A percentile compares a stretch with the other conserved stretches of the same genome.
Evolutionary conservation across 1,284 basidiomycete species (phyloP).

Genomic region (Cryptococcus hybrid): DNA sequence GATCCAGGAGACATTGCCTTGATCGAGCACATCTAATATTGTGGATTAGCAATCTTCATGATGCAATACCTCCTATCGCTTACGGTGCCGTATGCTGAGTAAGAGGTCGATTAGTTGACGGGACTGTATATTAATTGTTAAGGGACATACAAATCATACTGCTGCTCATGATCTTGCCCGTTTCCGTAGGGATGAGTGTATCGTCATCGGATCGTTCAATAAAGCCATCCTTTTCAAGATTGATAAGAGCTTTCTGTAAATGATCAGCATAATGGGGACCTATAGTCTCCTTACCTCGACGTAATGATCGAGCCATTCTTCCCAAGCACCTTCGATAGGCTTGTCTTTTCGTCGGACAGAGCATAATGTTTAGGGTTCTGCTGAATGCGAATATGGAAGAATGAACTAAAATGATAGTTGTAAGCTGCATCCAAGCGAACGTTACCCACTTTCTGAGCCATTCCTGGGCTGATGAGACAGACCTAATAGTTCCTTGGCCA

Average conservation of each 20-base stretch:
- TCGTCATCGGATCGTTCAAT: slow-evolving; percentile 51
- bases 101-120: neutral
- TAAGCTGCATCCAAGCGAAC: neutral
- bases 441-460: slow-evolving; percentile 63
- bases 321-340: slow-evolving; percentile 24
- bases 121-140: neutral
- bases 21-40: slow-evolving; percentile 24
- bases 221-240: slow-evolving; percentile 61
- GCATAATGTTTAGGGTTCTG: slow-evolving; percentile 77
- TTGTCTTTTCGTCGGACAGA: slow-evolving; percentile 38
- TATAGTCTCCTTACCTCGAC: slow-evolving; percentile 51
- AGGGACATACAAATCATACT: slow-evolving; percentile 29
- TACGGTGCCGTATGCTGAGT: slow-evolving; percentile 14
- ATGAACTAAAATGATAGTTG: slow-evolving; percentile 55
- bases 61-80: neutral
- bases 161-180: slow-evolving; percentile 41
- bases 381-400: slow-evolving; percentile 77
- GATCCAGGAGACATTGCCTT: slow-evolving; percentile 15
- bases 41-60: neutral
- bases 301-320: slow-evolving; percentile 71
- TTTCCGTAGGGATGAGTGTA: slow-evolving; percentile 4
- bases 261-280: neutral
- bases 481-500: slow-evolving; percentile 72
- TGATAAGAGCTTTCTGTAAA: slow-evolving; percentile 58
- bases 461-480: slow-evolving; percentile 60